Evolutionary conservation across 192 early-diverging fungal genomes (phyloP).

Genomic region (Rhizophagus prolifer): DNA sequence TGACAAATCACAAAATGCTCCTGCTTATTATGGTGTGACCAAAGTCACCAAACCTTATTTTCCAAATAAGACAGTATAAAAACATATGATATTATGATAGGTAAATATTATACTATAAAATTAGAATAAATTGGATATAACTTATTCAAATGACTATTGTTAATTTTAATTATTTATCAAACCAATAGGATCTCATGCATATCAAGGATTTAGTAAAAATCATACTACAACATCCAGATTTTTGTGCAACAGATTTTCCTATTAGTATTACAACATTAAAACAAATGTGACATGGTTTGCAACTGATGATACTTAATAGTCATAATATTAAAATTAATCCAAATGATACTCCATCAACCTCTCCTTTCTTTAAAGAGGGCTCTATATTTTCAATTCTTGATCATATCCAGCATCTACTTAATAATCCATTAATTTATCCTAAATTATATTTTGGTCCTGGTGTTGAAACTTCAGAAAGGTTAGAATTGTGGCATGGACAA

Average conservation of each 20-base stretch:
- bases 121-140: no score
- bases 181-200: not conserved
- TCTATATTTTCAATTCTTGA: not conserved
- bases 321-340: conserved; percentile 7
- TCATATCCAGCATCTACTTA: not conserved
- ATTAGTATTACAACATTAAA: not conserved
- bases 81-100: no score
- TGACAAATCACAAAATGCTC: no score
- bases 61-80: no score
- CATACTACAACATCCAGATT: not conserved
- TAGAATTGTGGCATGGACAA: conserved; percentile 7
- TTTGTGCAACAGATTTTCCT: not conserved
- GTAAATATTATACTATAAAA: no score
- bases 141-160: no score
- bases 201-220: not conserved
- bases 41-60: no score
- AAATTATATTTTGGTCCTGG: not conserved
- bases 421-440: not conserved
- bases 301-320: not conserved
- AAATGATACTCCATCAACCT: not conserved
- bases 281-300: not conserved
- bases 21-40: no score
- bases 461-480: not conserved
- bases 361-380: not conserved
- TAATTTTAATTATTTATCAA: no score